Percentiles rank a stretch among this genome's conserved stretches.
Evolutionary conservation across 768 basidiomycete genomes (phyloP).

Genomic region (Auricularia cornea): DNA sequence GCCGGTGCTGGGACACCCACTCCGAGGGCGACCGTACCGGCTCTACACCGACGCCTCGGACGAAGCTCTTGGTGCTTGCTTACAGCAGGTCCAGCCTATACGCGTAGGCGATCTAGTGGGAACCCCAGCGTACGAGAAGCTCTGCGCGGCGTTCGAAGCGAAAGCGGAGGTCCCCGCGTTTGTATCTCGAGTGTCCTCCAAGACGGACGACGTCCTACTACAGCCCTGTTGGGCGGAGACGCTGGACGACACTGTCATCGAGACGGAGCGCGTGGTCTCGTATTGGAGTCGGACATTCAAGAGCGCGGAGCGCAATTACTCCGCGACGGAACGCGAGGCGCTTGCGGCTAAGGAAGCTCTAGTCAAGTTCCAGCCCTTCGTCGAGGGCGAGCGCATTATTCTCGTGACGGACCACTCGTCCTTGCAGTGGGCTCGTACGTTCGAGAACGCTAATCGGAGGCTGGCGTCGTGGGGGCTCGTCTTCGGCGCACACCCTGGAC

Average conservation of each 20-base stretch:
- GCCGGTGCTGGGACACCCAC: slow-evolving; percentile 19
- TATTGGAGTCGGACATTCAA: slow-evolving; percentile 22
- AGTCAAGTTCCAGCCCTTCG: slow-evolving; percentile 28
- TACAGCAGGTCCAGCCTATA: slow-evolving; percentile 20
- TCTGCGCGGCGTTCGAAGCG: slow-evolving; percentile 7
- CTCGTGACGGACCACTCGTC: slow-evolving; percentile 20
- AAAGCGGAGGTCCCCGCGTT: no score
- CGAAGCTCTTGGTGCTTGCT: slow-evolving; percentile 13
- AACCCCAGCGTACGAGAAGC: slow-evolving; percentile 13
- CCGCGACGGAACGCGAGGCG: slow-evolving; percentile 32
- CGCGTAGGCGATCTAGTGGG: slow-evolving; percentile 14
- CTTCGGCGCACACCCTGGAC: no score
- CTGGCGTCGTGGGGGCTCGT: no score
- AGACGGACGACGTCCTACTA: no score
- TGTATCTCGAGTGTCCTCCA: no score
- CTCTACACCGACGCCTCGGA: slow-evolving; percentile 11
- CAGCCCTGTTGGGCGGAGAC: no score
- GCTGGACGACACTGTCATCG: no score
- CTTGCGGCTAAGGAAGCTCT: slow-evolving; percentile 30
- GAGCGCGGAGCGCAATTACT: slow-evolving; percentile 29
- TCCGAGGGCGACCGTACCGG: slow-evolving; percentile 15
- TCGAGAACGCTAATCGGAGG: slow-evolving; percentile 29
- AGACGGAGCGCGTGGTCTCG: no score
- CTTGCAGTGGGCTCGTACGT: slow-evolving; percentile 29
- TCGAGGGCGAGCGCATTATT: slow-evolving; percentile 27